Evolutionary conservation across 2,329 filamentous ascomycete species (phyloP), one percentile per base, ranked within the genome.

Genomic region (Diaporthe capsici): DNA sequence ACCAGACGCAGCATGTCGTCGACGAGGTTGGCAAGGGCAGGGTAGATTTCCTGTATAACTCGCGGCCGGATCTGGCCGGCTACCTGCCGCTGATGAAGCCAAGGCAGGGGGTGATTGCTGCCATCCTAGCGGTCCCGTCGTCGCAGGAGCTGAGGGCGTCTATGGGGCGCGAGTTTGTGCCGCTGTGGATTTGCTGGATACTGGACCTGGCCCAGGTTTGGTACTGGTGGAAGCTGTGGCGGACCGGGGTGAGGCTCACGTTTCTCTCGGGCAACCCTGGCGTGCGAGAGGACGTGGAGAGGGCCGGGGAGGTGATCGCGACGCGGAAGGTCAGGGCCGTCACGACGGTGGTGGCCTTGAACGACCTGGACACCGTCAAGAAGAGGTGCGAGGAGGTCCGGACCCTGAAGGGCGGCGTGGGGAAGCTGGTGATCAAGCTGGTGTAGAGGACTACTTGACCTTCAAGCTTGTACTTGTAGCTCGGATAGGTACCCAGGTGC

Each of bases 11-110:
- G 44, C 81, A 85, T 7, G 80, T 88, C 3, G 78, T 80, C 44
- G 76, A 83, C 8, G 80, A 74, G 22, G 84, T 90, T 2, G 82
- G 84, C 3, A 79, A 78, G 3, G 86, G 85, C 34, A 86, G 82
- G 25, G 85, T 90, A 4, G 89, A 91, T 77, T 85, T 90, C 72
- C 84, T 88, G 37, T 84, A 87, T 68, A 89, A 88, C 79, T 90
- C 89, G 31, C 85, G 87, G 53, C 85, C 83, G 76, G 76, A 78
- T 17, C 80, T 89, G 65, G 77, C 81, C 5, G 78, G 81, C 4
- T 84, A 83, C 44, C 83, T 90, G n/a, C 80, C 84, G 5, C 77
- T 88, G 4, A 77, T 84, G n/a, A 84, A 85, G 17, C 81, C 79
- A 0, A 61, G 81, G 1, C 82, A 79, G 1, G 87, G 87, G 2